Percentiles rank a stretch among this genome's conserved stretches.
Evolutionary conservation across 2,329 filamentous ascomycete species (phyloP).

Genomic region (Didymella lethalis): DNA sequence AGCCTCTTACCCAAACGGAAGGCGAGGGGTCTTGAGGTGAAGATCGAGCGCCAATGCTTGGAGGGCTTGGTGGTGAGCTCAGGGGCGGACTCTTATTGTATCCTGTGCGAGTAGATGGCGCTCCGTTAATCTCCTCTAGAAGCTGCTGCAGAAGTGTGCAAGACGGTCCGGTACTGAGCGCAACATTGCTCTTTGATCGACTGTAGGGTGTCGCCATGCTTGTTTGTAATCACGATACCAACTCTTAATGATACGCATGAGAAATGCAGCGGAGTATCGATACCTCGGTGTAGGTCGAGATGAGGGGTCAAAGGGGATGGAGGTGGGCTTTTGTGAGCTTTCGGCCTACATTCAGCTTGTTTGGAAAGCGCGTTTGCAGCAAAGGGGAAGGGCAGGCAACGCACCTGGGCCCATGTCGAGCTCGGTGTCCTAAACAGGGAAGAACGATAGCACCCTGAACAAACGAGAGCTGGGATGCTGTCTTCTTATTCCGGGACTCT

Average conservation of each 20-base stretch:
- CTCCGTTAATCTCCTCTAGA: slow-evolving; percentile 38
- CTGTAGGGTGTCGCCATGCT: slow-evolving; percentile 38
- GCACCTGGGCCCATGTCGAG: background rate
- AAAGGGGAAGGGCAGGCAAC: background rate
- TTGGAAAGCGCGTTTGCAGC: slow-evolving; percentile 5
- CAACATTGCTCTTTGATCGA: slow-evolving; percentile 13
- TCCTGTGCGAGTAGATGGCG: background rate
- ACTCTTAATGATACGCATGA: slow-evolving; percentile 20
- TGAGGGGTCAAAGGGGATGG: slow-evolving; percentile 18
- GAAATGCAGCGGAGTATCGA: slow-evolving; percentile 28
- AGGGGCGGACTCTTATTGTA: slow-evolving; percentile 1
- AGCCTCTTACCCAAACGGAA: slow-evolving; percentile 34
- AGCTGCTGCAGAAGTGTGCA: slow-evolving; percentile 36
- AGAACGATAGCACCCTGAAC: too few species aligned
- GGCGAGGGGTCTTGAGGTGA: slow-evolving; percentile 6
- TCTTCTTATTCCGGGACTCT: too few species aligned
- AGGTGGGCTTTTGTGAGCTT: background rate
- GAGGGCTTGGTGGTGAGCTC: background rate
- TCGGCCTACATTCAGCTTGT: background rate
- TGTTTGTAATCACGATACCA: slow-evolving; percentile 27
- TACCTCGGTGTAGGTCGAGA: slow-evolving; percentile 5
- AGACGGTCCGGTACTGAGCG: slow-evolving; percentile 23
- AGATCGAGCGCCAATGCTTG: slow-evolving; percentile 1
- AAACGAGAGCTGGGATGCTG: too few species aligned
- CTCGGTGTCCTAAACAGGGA: too few species aligned